These are phyloP conservation scores for Austroboletus niveus DNA, from an alignment of 1,284 basidiomycete genomes.

Conservation along the genomic window DNA sequence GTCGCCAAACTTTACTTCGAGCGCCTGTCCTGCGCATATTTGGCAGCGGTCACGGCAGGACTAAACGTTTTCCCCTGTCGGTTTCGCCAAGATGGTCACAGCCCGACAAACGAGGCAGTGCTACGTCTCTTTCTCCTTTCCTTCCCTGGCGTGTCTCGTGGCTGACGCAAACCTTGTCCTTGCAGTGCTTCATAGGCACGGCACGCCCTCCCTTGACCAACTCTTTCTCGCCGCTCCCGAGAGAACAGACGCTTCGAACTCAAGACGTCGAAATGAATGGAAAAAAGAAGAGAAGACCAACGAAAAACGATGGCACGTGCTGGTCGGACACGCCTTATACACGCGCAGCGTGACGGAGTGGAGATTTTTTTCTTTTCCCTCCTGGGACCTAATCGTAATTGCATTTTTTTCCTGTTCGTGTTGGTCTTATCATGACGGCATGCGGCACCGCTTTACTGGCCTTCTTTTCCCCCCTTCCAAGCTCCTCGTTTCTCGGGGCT, in stretches of 20 bases:
- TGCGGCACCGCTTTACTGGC: not conserved
- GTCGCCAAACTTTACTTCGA: too few species aligned
- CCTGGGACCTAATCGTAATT: not conserved
- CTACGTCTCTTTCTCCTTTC: too few species aligned
- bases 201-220: not conserved
- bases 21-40: too few species aligned
- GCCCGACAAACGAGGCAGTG: too few species aligned
- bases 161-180: conserved; percentile 28
- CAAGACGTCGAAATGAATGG: too few species aligned
- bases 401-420: not conserved
- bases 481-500: not conserved
- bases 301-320: too few species aligned
- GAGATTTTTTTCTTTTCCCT: not conserved
- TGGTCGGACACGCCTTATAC: not conserved
- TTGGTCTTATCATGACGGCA: not conserved
- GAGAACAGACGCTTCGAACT: too few species aligned
- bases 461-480: not conserved
- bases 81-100: too few species aligned
- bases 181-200: conserved; percentile 29
- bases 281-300: too few species aligned
- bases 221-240: not conserved
- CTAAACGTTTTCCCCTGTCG: too few species aligned
- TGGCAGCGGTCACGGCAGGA: too few species aligned
- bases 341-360: not conserved
- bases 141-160: too few species aligned